Conservation (phyloP, 2,329 filamentous ascomycete genomes). For the Zopfia rhizophila region DNA sequence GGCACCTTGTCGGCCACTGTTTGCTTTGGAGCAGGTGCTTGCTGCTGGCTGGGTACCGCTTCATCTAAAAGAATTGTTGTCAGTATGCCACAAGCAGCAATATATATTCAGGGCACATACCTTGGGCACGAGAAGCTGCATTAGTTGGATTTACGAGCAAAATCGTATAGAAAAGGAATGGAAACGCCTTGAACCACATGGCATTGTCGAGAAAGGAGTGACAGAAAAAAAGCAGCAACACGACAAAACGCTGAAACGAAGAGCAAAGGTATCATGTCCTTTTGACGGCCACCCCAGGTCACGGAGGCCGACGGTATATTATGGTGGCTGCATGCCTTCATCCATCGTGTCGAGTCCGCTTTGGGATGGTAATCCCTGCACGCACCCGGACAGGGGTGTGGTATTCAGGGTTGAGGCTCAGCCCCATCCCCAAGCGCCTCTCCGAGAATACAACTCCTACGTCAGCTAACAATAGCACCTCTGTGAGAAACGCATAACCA, state of each 20-base stretch:
- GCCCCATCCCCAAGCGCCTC: constrained; percentile 30
- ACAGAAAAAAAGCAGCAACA: constrained; percentile 35
- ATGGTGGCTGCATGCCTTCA: constrained; percentile 21
- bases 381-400: constrained; percentile 26
- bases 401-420: constrained; percentile 44
- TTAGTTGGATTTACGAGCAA: constrained; percentile 35
- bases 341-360: constrained; percentile 32
- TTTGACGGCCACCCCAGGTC: constrained; percentile 27
- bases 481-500: constrained; percentile 13
- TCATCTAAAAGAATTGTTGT: constrained; percentile 16
- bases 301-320: constrained; percentile 36
- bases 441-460: constrained; percentile 38
- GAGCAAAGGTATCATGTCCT: constrained; percentile 37
- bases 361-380: constrained; percentile 32
- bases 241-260: constrained; percentile 34
- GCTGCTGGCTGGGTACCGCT: constrained; percentile 3
- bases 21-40: constrained; percentile 9
- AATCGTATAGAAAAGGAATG: constrained; percentile 34
- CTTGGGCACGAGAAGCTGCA: constrained; percentile 27
- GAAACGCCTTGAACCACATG: constrained; percentile 48
- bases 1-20: constrained; percentile 16
- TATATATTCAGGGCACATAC: constrained; percentile 17
- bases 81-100: constrained; percentile 3
- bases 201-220: constrained; percentile 46
- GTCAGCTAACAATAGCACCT: constrained; percentile 44